A percentile compares a stretch with the other conserved stretches of the same genome.
Conservation (phyloP, 2,329 filamentous ascomycete species). For the Clathrospora elynae region DNA sequence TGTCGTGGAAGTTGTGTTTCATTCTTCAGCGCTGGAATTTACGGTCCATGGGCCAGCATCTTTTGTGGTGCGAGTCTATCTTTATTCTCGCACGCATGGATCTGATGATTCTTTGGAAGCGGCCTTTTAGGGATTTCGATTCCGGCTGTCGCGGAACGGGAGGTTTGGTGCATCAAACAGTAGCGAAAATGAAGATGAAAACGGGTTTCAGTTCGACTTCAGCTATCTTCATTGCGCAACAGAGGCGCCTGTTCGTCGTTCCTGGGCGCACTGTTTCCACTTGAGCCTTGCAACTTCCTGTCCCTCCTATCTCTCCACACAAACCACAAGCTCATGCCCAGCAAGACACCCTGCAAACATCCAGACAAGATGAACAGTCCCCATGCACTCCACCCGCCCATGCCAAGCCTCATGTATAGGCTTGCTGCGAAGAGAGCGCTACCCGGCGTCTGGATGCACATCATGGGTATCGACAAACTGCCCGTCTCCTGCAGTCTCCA, state of each 20-base stretch:
- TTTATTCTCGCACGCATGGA: too few species aligned
- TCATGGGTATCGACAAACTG: conserved; percentile 94
- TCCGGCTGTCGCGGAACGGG: too few species aligned
- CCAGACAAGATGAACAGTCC: conserved; percentile 88
- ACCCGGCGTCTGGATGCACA: conserved; percentile 96
- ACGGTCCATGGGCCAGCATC: too few species aligned
- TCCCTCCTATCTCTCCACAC: conserved; percentile 57
- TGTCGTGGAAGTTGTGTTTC: too few species aligned
- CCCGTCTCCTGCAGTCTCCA: conserved; percentile 83
- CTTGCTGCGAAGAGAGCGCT: conserved; percentile 88
- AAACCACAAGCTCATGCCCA: conserved; percentile 81
- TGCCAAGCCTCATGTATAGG: conserved; percentile 77
- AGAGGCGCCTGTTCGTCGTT: conserved; percentile 21
- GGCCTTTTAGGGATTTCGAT: too few species aligned
- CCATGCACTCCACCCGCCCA: conserved; percentile 93
- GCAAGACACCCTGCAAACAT: conserved; percentile 77
- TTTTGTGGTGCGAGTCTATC: too few species aligned
- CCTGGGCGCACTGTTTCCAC: conserved; percentile 1
- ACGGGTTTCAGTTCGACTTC: too few species aligned
- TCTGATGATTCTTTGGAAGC: too few species aligned
- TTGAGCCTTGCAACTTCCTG: conserved; percentile 24
- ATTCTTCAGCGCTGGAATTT: too few species aligned
- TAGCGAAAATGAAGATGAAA: too few species aligned
- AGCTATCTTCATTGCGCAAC: conserved; percentile 10
- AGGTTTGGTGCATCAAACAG: too few species aligned